These are phyloP conservation scores for Mortierella sp. DNA, from an alignment of 371 early-diverging fungal species.

Conservation along the genomic window DNA sequence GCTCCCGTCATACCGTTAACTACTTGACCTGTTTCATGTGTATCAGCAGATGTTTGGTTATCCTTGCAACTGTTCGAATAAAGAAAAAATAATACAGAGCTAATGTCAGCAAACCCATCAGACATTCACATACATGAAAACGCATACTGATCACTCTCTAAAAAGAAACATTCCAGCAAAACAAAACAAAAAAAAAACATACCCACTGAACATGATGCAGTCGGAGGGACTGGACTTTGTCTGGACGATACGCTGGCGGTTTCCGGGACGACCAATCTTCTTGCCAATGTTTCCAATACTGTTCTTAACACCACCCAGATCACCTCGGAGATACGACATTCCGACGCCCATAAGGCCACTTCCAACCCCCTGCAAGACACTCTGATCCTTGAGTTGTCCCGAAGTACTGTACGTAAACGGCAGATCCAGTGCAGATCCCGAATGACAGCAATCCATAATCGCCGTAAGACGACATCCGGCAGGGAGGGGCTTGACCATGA, in stretches of 20 bases:
- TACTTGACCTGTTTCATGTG: slow-evolving; percentile 71
- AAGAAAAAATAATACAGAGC: slow-evolving; percentile 1
- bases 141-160: too few relatives aligned
- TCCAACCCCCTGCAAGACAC: slow-evolving; percentile 68
- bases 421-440: slow-evolving; percentile 85
- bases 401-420: slow-evolving; percentile 87
- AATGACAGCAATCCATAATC: slow-evolving; percentile 54
- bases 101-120: too few relatives aligned
- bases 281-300: slow-evolving; percentile 65
- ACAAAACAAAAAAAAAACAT: slow-evolving; percentile 12
- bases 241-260: slow-evolving; percentile 59
- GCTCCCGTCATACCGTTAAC: slow-evolving; percentile 87
- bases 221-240: slow-evolving; percentile 79
- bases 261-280: slow-evolving; percentile 59
- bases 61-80: slow-evolving; percentile 79
- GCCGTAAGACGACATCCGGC: slow-evolving; percentile 46
- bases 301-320: slow-evolving; percentile 62
- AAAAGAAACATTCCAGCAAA: not conserved
- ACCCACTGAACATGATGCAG: slow-evolving; percentile 89
- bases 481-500: slow-evolving; percentile 83
- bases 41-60: slow-evolving; percentile 92
- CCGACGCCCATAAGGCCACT: slow-evolving; percentile 66
- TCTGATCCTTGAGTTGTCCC: slow-evolving; percentile 74
- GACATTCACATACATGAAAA: not conserved
- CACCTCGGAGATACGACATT: slow-evolving; percentile 68